Evolutionary conservation across 2,329 filamentous ascomycete species (phyloP), one percentile per base, ranked within the genome.

Genomic region (Talaromyces rugulosus): DNA sequence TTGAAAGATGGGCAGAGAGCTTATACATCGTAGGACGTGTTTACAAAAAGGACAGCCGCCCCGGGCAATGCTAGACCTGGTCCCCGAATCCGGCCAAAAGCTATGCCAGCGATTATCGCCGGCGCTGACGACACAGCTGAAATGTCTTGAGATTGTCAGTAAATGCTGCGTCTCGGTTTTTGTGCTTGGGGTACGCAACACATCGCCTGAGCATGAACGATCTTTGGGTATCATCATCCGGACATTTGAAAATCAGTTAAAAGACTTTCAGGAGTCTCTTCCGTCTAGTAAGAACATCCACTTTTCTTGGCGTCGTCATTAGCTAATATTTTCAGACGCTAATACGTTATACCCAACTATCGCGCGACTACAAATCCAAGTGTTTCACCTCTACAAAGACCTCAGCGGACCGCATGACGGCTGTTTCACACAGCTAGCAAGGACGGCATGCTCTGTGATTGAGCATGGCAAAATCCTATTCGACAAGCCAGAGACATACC

Each of bases 201-300:
- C 79, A 70, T 70, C 72, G 0, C 16, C 66, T 0, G 75, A 78
- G 7, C 76, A 77, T 56, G 77, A 79, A 58, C 70, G 71, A 7
- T 67, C 71, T 5, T 66, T 79, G 34, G 73, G 76, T 50, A 70
- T 74, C 30, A 53, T 79, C 14, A 64, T 79, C 18, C 70, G 71
- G 18, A 67, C 69, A 5, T 78, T 73, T 56, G 75, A 78, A 55
- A 65, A 63, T 5, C 73, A 77, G 36, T 63, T 75, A 12, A 66
- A 70, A n/a, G 75, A 75, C 28, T 63, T 79, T 5, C 75, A 73
- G n/a, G 60, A 68, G 7, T 71, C 75, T 40, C 66, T 68, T 6
- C 64, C 66, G 18, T 69, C 73, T 44, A 71, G 75, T 76, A 69
- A 57, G 66, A 4, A 28, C 18, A 1, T 56, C 5, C 31, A 23